These are phyloP conservation scores for Physaria fendleri DNA, from an alignment of 345 rosid genomes.

Conservation along the genomic window DNA sequence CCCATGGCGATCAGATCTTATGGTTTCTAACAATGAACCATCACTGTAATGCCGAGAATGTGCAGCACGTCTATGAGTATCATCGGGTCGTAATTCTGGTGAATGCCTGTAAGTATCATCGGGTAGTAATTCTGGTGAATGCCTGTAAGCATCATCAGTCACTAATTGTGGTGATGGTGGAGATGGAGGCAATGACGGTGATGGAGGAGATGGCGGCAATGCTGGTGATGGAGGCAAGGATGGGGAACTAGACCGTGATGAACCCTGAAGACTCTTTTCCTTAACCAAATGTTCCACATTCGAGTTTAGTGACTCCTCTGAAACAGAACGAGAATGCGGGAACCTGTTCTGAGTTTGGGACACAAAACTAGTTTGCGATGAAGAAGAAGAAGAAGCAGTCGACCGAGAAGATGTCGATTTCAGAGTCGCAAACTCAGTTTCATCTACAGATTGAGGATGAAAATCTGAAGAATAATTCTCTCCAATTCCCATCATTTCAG, in stretches of 20 bases:
- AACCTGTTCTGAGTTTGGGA: constrained; percentile 35
- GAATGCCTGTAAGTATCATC: constrained; percentile 9
- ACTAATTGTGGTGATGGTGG: constrained; percentile 12
- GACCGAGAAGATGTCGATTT: constrained; percentile 46
- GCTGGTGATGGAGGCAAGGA: constrained; percentile 23
- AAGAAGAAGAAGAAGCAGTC: constrained; percentile 33
- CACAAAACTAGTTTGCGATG: constrained; percentile 38
- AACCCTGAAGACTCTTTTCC: constrained; percentile 28
- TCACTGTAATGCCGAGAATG: constrained; percentile 32
- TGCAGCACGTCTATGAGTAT: constrained; percentile 2
- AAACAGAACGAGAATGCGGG: constrained; percentile 40
- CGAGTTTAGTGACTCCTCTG: constrained; percentile 35
- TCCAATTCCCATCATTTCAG: constrained; percentile 37
- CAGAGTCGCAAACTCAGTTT: constrained; percentile 38
- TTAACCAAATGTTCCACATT: constrained; percentile 36
- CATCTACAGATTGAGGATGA: constrained; percentile 60
- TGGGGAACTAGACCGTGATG: constrained; percentile 33
- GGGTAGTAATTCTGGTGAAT: not conserved
- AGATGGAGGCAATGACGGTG: constrained; percentile 16
- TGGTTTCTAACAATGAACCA: constrained; percentile 33
- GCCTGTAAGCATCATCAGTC: constrained; percentile 1
- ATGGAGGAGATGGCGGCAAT: constrained; percentile 21
- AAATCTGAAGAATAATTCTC: constrained; percentile 36
- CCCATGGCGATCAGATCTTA: constrained; percentile 32
- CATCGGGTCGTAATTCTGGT: constrained; percentile 6